Conservation (phyloP, 768 basidiomycete species). For the Amanita fuliginea region DNA sequence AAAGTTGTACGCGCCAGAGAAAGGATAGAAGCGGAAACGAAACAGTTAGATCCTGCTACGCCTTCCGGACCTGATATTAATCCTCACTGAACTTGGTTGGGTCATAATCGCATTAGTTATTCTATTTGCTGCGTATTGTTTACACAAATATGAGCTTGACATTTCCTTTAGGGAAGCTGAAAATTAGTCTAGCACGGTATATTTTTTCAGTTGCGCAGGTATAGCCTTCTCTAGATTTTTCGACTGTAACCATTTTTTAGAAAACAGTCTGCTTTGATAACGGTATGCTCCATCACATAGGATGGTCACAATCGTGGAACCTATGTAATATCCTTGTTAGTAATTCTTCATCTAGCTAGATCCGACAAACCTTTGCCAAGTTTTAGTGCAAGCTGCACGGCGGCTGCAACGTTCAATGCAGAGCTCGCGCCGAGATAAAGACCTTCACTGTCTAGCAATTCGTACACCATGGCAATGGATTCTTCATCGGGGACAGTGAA, state of each 20-base stretch:
- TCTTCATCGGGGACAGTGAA: slow-evolving; percentile 82
- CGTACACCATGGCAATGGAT: slow-evolving; percentile 88
- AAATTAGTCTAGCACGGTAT: slow-evolving; percentile 50
- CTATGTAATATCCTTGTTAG: slow-evolving; percentile 22
- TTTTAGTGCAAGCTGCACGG: slow-evolving; percentile 75
- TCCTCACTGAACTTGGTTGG: background rate
- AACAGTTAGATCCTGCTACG: slow-evolving; percentile 17
- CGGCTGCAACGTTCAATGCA: slow-evolving; percentile 91
- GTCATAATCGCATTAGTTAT: background rate
- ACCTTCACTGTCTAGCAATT: slow-evolving; percentile 85
- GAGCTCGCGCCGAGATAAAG: slow-evolving; percentile 91
- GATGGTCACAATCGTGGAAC: slow-evolving; percentile 78
- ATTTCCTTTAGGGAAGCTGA: background rate
- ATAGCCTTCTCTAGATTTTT: slow-evolving; percentile 74
- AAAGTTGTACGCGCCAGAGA: slow-evolving; percentile 95
- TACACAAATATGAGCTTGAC: background rate
- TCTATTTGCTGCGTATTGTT: background rate
- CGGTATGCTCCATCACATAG: slow-evolving; percentile 95
- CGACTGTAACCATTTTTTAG: slow-evolving; percentile 77
- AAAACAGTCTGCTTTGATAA: slow-evolving; percentile 94
- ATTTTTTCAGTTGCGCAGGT: slow-evolving; percentile 78
- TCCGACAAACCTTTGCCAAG: slow-evolving; percentile 61
- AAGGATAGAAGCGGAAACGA: slow-evolving; percentile 83
- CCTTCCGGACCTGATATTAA: background rate
- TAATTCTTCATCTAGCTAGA: background rate